Evolutionary conservation across 2,329 filamentous ascomycete genomes (phyloP).

Genomic region (Fonsecaea multimorphosa): DNA sequence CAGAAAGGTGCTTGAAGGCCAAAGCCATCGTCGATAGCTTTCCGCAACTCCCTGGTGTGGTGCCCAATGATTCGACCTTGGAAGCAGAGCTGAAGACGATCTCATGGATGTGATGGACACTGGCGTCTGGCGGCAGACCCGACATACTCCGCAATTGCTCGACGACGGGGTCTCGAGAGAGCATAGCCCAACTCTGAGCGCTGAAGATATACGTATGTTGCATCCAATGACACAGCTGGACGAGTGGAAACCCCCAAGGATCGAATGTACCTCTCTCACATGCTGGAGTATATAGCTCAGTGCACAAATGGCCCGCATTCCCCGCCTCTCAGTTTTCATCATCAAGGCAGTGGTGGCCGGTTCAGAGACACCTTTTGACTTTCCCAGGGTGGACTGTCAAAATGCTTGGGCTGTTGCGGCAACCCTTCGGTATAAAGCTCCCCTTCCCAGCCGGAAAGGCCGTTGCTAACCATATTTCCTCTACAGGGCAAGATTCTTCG

Average conservation of each 20-base stretch:
- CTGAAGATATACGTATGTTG: constrained; percentile 2
- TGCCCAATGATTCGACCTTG: not conserved
- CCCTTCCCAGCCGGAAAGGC: not conserved
- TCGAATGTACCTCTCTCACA: not conserved
- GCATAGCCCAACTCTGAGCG: not conserved
- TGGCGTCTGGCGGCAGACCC: not conserved
- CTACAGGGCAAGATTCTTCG: constrained; percentile 16
- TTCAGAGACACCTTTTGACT: constrained; percentile 8
- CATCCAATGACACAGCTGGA: not conserved
- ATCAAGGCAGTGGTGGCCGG: not conserved
- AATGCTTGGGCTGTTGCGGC: constrained; percentile 17
- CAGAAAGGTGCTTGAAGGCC: not conserved
- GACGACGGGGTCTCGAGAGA: not conserved
- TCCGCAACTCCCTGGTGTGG: not conserved
- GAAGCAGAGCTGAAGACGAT: constrained; percentile 3
- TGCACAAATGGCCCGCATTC: constrained; percentile 1
- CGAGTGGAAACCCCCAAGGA: not conserved
- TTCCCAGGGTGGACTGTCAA: constrained; percentile 3
- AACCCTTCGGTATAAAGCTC: constrained; percentile 19
- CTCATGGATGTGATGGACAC: constrained; percentile 2
- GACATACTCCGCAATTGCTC: not conserved
- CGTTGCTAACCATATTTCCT: not conserved
- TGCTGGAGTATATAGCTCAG: constrained; percentile 16
- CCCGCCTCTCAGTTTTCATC: constrained; percentile 8
- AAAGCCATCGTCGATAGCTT: constrained; percentile 1